Conservation (phyloP, 2,329 filamentous ascomycete species). For the Gaeumannomyces sp. region DNA sequence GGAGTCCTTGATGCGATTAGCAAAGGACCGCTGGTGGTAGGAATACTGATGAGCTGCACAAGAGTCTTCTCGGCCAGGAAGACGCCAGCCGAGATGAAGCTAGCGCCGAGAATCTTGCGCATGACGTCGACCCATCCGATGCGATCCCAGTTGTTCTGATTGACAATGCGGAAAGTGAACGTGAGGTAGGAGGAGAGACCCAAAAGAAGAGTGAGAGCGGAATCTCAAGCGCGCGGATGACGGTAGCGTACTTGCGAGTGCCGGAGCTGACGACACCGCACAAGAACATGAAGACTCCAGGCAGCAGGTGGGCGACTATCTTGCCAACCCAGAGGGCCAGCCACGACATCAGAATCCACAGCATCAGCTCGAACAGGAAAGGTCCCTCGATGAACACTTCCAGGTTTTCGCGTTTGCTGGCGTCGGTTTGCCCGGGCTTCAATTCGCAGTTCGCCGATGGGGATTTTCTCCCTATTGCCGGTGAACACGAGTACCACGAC, state of each 20-base stretch:
- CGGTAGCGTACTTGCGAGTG: conserved; percentile 63
- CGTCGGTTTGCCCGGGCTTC: neutral
- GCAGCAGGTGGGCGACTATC: conserved; percentile 54
- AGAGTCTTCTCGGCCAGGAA: conserved; percentile 72
- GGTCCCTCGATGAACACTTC: conserved; percentile 28
- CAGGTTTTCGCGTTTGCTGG: too few species aligned
- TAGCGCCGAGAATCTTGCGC: conserved; percentile 58
- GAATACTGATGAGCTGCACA: conserved; percentile 77
- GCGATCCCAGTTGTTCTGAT: conserved; percentile 17
- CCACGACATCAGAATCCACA: conserved; percentile 67
- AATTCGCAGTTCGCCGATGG: conserved; percentile 19
- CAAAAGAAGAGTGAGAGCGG: conserved; percentile 64
- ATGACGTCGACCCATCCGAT: conserved; percentile 52
- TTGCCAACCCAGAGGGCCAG: conserved; percentile 62
- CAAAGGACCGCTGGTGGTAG: conserved; percentile 80
- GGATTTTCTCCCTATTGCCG: conserved; percentile 21
- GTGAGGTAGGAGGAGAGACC: conserved; percentile 56
- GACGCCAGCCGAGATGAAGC: conserved; percentile 62
- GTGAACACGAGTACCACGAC: conserved; percentile 49
- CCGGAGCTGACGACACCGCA: conserved; percentile 63
- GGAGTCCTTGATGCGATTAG: conserved; percentile 76
- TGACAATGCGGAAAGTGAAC: conserved; percentile 49
- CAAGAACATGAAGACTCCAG: conserved; percentile 60
- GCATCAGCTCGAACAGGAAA: conserved; percentile 54
- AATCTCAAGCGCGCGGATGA: conserved; percentile 58